Evolutionary conservation across 208 protist genomes (phyloP), one percentile per base, ranked within the genome.

Genomic region (Trypanosoma lewisi): DNA sequence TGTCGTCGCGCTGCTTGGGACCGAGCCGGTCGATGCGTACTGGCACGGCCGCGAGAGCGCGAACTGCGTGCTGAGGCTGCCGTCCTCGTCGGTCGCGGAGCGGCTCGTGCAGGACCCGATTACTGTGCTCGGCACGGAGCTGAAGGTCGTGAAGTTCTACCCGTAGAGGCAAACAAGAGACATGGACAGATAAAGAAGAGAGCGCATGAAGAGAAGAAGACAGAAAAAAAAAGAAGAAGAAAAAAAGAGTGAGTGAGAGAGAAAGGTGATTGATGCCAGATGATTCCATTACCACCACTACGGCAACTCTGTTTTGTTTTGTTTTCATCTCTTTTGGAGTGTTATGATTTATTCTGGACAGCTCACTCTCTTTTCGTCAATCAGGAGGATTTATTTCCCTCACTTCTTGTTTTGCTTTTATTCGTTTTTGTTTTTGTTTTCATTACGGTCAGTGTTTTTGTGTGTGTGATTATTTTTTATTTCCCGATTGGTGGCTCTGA

Each of bases 1-100:
- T 36, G 17, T 85, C 33, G 48, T 51, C n/a, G 42, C 41, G 6
- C 14, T 47, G 6, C 58, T 64, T 4, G 73, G 63, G 2, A 58
- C 60, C 17, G 56, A 67, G 34, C 75, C 73, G 36, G n/a, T 57
- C 41, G 83, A 89, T 42, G 66, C 70, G n/a, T 89, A 83, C 64
- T 89, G 82, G 86, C 84, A 82, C 48, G 87, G 87, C 23, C 75
- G 67, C 53, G 45, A 65, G 41, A 83, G 76, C 69, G 42, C 53
- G 1, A 77, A 94, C 64, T 76, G 77, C 3, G 83, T 94, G 65
- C 36, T 85, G 33, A 48, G 84, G 70, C 75, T 90, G 30, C 31
- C 49, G 19, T 61, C 67, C 0, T 55, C 61, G 14, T 50, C 63
- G 27, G 70, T 67, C 23, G 78, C 78, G 8, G 66, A 63, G 33